A percentile compares a stretch with the other conserved stretches of the same genome.
phyloP scores from a whole-genome alignment of 1,139 yeast species.

The Pichia cactophila region DNA sequence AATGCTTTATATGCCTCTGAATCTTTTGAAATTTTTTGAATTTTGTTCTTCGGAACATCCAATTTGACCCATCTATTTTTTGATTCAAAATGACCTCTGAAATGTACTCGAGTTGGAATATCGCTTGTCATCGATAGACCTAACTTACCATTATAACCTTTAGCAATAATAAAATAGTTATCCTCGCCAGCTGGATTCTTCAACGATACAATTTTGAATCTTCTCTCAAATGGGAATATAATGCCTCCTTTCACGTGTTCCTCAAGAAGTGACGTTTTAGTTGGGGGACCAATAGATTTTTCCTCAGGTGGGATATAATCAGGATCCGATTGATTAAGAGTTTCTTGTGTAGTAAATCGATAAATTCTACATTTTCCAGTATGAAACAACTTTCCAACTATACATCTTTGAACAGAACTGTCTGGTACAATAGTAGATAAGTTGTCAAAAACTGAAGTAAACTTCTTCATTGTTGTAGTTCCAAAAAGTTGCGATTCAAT shows the following conservation, averaged over 20 bases:
- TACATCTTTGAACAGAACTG: constrained; percentile 6
- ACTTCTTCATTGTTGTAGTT: constrained; percentile 5
- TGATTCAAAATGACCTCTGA: constrained; percentile 2
- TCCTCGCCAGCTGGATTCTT: not conserved
- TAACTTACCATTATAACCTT: constrained; percentile 4
- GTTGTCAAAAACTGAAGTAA: constrained; percentile 10
- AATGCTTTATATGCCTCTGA: not conserved
- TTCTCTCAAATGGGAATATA: constrained; percentile 1
- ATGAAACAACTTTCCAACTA: constrained; percentile 62
- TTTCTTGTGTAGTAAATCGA: constrained; percentile 45
- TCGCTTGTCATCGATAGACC: not conserved
- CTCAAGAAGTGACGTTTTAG: constrained; percentile 15
- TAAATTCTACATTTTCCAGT: constrained; percentile 69
- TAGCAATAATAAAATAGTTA: constrained; percentile 3
- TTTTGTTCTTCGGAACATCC: constrained; percentile 1
- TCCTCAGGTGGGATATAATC: not conserved
- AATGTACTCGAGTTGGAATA: not conserved
- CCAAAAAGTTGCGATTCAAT: constrained; percentile 48
- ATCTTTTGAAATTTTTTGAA: constrained; percentile 1
- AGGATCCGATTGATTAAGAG: constrained; percentile 19
- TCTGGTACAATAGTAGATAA: constrained; percentile 6
- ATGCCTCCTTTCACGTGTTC: constrained; percentile 13
- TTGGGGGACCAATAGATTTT: not conserved
- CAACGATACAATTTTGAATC: not conserved
- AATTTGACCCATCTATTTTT: constrained; percentile 3